phyloP scores from a whole-genome alignment of 352 stramenopile species.

The Globisporangium lucens region DNA sequence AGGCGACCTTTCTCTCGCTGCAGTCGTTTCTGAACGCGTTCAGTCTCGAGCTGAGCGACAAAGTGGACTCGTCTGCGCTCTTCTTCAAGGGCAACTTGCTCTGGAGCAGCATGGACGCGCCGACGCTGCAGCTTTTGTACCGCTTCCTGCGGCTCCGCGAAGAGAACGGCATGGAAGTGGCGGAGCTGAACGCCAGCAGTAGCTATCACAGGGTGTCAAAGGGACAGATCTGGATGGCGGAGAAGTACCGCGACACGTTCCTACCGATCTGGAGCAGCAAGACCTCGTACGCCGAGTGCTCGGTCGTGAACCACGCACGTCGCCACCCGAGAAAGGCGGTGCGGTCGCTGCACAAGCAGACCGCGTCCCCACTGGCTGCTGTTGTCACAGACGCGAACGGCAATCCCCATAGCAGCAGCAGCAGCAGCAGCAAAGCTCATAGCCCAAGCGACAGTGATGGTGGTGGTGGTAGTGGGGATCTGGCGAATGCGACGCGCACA shows the following conservation, averaged over 20 bases:
- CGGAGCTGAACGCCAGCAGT: background rate
- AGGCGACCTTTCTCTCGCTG: constrained; percentile 40
- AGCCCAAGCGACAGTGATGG: background rate
- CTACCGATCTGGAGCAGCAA: constrained; percentile 64
- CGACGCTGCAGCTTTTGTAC: constrained; percentile 36
- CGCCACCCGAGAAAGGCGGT: constrained; percentile 26
- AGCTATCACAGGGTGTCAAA: too few relatives aligned
- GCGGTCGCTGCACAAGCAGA: constrained; percentile 54
- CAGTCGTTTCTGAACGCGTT: constrained; percentile 57
- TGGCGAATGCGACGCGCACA: background rate
- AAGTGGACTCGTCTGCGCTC: constrained; percentile 23
- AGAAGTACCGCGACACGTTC: constrained; percentile 58
- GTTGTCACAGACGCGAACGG: constrained; percentile 32
- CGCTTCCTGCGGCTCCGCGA: constrained; percentile 51
- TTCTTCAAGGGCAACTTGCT: constrained; percentile 60
- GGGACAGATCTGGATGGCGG: constrained; percentile 34
- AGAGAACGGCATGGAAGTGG: constrained; percentile 45
- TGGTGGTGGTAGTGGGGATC: background rate
- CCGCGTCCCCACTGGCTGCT: constrained; percentile 32
- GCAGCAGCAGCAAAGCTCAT: background rate
- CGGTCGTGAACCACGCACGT: constrained; percentile 24
- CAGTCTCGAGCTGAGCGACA: constrained; percentile 15
- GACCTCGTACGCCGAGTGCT: constrained; percentile 54
- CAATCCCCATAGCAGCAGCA: constrained; percentile 11
- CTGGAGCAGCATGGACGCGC: constrained; percentile 39